Evolutionary conservation across 1,284 basidiomycete species (phyloP).

Genomic region (Caloboletus inedulis): DNA sequence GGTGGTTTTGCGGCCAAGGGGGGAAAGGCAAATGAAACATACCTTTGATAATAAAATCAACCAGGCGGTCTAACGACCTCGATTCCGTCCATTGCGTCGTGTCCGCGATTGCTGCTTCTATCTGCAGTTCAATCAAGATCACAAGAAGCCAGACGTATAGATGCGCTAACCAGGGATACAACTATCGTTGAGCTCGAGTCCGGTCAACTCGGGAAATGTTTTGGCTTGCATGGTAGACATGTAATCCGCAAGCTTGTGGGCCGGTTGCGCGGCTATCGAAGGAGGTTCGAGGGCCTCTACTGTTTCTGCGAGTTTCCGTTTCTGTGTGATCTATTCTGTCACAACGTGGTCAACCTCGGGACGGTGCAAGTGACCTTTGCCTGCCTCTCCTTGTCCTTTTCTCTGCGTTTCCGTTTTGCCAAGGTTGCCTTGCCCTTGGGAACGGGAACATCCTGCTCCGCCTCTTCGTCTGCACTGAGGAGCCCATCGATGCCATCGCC

Average conservation of each 20-base stretch:
- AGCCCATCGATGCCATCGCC: constrained; percentile 40
- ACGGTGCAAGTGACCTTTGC: constrained; percentile 47
- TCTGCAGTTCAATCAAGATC: constrained; percentile 49
- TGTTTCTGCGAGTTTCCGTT: constrained; percentile 55
- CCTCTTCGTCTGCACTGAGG: constrained; percentile 45
- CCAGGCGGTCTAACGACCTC: constrained; percentile 64
- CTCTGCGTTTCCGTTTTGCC: constrained; percentile 66
- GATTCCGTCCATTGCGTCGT: constrained; percentile 67
- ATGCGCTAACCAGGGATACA: constrained; percentile 61
- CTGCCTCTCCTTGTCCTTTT: constrained; percentile 67
- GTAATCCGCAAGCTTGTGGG: constrained; percentile 56
- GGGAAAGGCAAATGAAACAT: constrained; percentile 11
- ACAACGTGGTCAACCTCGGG: constrained; percentile 12
- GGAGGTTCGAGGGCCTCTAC: constrained; percentile 38
- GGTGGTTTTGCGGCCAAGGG: neutral
- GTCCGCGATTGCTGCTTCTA: constrained; percentile 70
- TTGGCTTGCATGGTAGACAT: constrained; percentile 61
- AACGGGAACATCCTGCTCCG: constrained; percentile 33
- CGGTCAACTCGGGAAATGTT: constrained; percentile 59
- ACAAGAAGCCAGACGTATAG: constrained; percentile 10
- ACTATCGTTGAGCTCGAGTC: constrained; percentile 69
- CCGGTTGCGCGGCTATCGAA: constrained; percentile 56
- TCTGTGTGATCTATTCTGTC: constrained; percentile 40
- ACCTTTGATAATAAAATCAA: constrained; percentile 74
- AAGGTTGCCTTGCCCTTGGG: constrained; percentile 29